Percentiles rank a stretch among this genome's conserved stretches.
phyloP scores from a whole-genome alignment of 257 asterid species.

The Misopates orontium region DNA sequence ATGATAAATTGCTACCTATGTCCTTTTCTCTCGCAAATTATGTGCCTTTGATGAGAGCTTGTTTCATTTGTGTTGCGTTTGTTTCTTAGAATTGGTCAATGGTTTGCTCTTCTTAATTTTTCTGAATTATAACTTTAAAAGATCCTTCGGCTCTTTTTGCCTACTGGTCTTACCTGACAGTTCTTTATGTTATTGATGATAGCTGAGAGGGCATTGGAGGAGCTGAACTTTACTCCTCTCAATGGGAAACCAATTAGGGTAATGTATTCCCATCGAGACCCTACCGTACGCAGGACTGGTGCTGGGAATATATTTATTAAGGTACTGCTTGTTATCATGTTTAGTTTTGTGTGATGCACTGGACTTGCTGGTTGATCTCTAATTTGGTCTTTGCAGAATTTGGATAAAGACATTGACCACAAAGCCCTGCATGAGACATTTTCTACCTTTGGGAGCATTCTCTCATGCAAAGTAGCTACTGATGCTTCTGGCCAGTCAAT shows the following conservation, averaged over 20 bases:
- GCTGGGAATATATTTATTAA: conserved; percentile 84
- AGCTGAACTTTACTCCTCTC: conserved; percentile 81
- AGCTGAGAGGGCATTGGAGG: conserved; percentile 83
- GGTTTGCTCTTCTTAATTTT: conserved; percentile 3
- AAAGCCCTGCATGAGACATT: conserved; percentile 87
- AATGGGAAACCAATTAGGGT: conserved; percentile 79
- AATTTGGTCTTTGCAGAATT: conserved; percentile 45
- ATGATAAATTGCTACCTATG: neutral
- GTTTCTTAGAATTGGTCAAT: neutral
- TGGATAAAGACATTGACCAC: conserved; percentile 94
- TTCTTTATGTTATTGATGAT: conserved; percentile 22
- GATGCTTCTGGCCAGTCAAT: conserved; percentile 69
- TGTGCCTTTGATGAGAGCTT: neutral
- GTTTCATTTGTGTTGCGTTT: neutral
- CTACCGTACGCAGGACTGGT: conserved; percentile 76
- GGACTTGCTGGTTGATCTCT: neutral
- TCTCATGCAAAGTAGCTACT: conserved; percentile 84
- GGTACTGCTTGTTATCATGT: conserved; percentile 39
- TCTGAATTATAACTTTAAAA: neutral
- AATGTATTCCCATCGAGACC: conserved; percentile 87
- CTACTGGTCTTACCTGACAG: neutral
- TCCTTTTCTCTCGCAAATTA: neutral
- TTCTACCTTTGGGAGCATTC: conserved; percentile 73
- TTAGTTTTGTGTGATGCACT: neutral
- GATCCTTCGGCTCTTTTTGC: neutral